These are phyloP conservation scores for Lodderomyces pseudojiufengensis DNA, from an alignment of 1,139 yeast genomes.

Conservation along the genomic window DNA sequence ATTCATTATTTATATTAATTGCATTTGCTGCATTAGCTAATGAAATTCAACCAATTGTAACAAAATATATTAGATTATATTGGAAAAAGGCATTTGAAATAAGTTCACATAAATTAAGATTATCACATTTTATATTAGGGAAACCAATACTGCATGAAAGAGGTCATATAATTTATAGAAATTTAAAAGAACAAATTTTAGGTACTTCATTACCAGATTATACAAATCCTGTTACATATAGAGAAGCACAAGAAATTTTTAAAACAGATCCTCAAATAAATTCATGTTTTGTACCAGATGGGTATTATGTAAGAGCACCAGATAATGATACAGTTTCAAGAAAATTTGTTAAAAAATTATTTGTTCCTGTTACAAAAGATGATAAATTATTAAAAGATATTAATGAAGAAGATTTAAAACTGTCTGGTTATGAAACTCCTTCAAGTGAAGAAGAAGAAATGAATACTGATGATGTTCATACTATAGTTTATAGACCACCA, in stretches of 20 bases:
- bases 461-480: conserved; percentile 54
- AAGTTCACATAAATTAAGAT: conserved; percentile 55
- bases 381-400: conserved; percentile 45
- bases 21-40: conserved; percentile 1
- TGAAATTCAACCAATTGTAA: conserved; percentile 16
- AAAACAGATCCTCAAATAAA: conserved; percentile 32
- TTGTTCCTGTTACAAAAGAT: conserved; percentile 79
- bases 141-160: conserved; percentile 70
- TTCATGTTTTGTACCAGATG: conserved; percentile 70
- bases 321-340: conserved; percentile 72
- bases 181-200: conserved; percentile 38
- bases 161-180: conserved; percentile 64
- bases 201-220: conserved; percentile 52
- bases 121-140: conserved; percentile 77
- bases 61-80: conserved; percentile 40
- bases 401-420: conserved; percentile 10
- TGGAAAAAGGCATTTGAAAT: conserved; percentile 65
- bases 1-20: conserved; percentile 11
- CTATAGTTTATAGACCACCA: conserved; percentile 86
- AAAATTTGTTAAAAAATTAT: conserved; percentile 57
- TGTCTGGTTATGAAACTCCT: conserved; percentile 13
- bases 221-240: conserved; percentile 50
- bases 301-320: conserved; percentile 83
- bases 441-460: conserved; percentile 36
- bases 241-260: conserved; percentile 46